Base-by-base conservation (phyloP, 2,329 filamentous ascomycete species). In the Mycosphaerella arachidis region DNA sequence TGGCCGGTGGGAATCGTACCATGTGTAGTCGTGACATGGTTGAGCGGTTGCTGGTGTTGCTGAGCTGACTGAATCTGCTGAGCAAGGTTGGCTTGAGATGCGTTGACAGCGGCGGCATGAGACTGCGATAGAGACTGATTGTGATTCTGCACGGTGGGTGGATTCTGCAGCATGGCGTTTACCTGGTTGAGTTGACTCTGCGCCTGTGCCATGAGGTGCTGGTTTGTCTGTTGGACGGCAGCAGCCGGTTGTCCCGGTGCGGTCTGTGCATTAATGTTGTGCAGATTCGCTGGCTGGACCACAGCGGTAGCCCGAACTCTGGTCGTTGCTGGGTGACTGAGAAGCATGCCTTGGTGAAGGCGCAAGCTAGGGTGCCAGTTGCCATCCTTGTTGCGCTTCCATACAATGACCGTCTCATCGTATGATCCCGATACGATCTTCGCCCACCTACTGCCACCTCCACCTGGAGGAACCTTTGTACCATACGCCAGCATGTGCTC, bases 371-470 rank as follows among this genome's bases (percentile, higher is more conserved):
- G 85, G 66, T 87, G 87, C 92, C 94, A 97, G 29, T 89, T 84
- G 2, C 92, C 92, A 66, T 94, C 87, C 65, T 66, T 63, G 65
- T 95, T 89, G 20, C 67, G 64, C 67, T 90, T 88, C 94, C 94
- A 99, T 58, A 99, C 90, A 66, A 97, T 92, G 67, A 99, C 91
- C 10, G 87, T 92, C 76, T 96, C 91, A 67, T 99, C 94, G 68
- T 99, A 99, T 0, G 92, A 96, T 2, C 94, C 94, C 6, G 92
- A 97, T 3, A 99, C 91, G 60, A 99, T 99, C n/a, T 92, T 87
- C 9, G 89, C 91, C 79, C 93, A 97, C 66, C 83, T 87, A 69
- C 91, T 91, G 29, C 93, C 92, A 43, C 93, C 93, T 27, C 93
- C 92, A 12, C 93, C 93, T 0, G 93, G 92, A 1, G 93, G 93